Evolutionary conservation across 2,329 filamentous ascomycete genomes (phyloP).

Genomic region (Clonostachys sp.): DNA sequence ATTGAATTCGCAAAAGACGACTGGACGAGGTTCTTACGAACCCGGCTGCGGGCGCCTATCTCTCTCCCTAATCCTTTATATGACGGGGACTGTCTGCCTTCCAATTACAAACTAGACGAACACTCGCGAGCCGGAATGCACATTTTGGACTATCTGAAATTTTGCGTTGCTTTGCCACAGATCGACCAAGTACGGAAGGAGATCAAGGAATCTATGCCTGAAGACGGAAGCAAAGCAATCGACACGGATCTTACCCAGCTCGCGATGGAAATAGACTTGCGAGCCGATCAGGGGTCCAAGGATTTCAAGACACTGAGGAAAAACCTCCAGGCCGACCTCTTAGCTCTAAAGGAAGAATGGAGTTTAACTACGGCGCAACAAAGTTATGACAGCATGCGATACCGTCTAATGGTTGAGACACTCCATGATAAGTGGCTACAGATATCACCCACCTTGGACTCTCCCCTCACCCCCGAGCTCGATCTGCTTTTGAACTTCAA

Average conservation of each 20-base stretch:
- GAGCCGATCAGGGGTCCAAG: conserved; percentile 11
- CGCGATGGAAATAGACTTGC: conserved; percentile 23
- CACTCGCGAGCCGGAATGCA: conserved; percentile 26
- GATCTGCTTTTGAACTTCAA: background rate
- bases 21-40: conserved; percentile 28
- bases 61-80: conserved; percentile 34
- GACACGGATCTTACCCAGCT: conserved; percentile 29
- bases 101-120: conserved; percentile 1
- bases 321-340: conserved; percentile 25
- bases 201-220: conserved; percentile 17
- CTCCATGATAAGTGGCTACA: background rate
- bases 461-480: background rate
- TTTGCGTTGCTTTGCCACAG: conserved; percentile 37
- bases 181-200: conserved; percentile 28
- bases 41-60: background rate
- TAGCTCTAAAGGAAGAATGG: conserved; percentile 24
- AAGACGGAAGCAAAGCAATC: conserved; percentile 15
- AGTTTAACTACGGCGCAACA: conserved; percentile 7
- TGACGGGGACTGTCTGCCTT: conserved; percentile 19
- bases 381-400: background rate
- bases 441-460: background rate
- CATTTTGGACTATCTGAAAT: conserved; percentile 61
- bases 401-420: background rate
- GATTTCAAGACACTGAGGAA: conserved; percentile 23
- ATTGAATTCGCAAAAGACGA: conserved; percentile 37